These are phyloP conservation scores for Chytriomyces sp. DNA, from an alignment of 192 early-diverging fungal genomes.

Conservation along the genomic window DNA sequence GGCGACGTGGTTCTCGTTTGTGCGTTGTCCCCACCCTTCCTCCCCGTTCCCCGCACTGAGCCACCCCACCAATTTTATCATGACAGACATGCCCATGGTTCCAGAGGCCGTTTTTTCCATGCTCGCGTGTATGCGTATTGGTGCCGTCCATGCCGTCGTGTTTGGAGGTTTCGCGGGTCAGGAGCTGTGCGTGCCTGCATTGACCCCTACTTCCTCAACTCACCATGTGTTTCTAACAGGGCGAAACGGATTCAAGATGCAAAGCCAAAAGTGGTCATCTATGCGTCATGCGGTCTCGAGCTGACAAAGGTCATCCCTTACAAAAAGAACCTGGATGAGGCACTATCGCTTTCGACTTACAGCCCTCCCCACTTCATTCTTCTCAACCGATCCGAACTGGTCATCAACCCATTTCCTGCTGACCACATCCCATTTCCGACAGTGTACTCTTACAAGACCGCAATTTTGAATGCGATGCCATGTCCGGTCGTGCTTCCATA, in stretches of 20 bases:
- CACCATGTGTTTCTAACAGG: constrained; percentile 1
- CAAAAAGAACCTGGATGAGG: constrained; percentile 77
- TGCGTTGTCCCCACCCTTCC: constrained; percentile 39
- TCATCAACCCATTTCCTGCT: neutral
- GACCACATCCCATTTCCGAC: constrained; percentile 7
- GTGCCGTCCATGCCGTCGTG: constrained; percentile 81
- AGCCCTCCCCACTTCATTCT: constrained; percentile 56
- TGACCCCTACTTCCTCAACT: neutral
- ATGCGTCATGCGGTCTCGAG: constrained; percentile 80
- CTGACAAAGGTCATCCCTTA: constrained; percentile 72
- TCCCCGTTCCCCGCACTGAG: neutral
- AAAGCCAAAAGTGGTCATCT: constrained; percentile 73
- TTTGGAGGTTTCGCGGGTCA: constrained; percentile 63
- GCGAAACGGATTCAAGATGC: constrained; percentile 84
- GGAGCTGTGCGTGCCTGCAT: constrained; percentile 36
- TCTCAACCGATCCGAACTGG: constrained; percentile 68
- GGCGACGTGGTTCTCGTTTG: constrained; percentile 79
- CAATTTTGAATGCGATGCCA: constrained; percentile 2
- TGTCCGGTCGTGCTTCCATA: neutral
- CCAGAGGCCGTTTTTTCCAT: constrained; percentile 80
- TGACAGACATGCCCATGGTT: constrained; percentile 41
- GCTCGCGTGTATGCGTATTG: constrained; percentile 82
- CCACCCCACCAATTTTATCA: neutral
- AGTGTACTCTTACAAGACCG: neutral
- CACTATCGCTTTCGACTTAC: constrained; percentile 57